phyloP scores from a whole-genome alignment of 768 basidiomycete species.

The Phallus indusiatus region DNA sequence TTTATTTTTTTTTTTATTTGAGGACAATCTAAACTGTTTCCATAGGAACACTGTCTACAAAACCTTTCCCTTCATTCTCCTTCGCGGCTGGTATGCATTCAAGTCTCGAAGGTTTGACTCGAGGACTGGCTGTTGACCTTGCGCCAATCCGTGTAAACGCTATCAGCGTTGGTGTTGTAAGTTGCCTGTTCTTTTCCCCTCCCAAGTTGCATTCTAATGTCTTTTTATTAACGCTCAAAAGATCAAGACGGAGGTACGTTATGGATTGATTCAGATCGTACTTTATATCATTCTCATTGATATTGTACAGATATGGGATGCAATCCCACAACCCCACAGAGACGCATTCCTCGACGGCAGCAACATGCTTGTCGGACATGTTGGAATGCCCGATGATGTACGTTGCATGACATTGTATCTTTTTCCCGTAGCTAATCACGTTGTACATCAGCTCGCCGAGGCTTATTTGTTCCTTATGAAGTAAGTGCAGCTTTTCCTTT shows the following conservation, averaged over 20 bases:
- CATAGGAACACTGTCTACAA: constrained; percentile 4
- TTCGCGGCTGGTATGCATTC: constrained; percentile 3
- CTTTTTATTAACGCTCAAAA: not conserved
- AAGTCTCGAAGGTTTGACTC: constrained; percentile 6
- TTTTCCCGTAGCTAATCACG: not conserved
- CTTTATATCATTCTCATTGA: not conserved
- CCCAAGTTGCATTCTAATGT: not conserved
- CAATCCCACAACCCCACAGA: not conserved
- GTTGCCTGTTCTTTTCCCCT: not conserved
- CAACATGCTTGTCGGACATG: constrained; percentile 6
- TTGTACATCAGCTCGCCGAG: constrained; percentile 6
- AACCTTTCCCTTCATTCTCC: constrained; percentile 6
- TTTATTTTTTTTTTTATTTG: not conserved
- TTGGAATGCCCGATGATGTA: constrained; percentile 7
- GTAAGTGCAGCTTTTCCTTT: not conserved
- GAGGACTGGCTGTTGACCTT: constrained; percentile 11
- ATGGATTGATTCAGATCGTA: too few species aligned
- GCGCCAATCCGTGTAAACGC: constrained; percentile 11
- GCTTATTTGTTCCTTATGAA: constrained; percentile 14
- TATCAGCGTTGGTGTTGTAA: constrained; percentile 9
- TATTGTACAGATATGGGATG: constrained; percentile 8
- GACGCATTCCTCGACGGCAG: not conserved
- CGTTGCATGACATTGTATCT: not conserved
- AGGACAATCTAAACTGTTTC: too few species aligned
- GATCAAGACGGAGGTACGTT: constrained; percentile 5